A percentile compares a stretch with the other conserved stretches of the same genome.
Conservation (phyloP, 1,139 yeast genomes). For the Pneumocystis wakefieldiae region DNA sequence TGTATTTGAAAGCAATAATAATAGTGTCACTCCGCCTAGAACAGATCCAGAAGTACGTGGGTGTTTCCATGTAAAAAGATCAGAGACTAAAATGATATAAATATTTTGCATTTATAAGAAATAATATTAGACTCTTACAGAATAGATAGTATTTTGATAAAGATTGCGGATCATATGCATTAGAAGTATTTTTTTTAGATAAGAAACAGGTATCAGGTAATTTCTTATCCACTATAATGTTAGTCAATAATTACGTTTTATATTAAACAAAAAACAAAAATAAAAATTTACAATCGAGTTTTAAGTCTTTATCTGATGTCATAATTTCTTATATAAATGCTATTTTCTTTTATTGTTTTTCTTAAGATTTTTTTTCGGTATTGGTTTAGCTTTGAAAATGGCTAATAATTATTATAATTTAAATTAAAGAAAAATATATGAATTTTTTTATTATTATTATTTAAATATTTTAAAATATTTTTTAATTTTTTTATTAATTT, state of each 20-base stretch:
- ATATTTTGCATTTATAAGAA: not conserved
- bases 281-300: not conserved
- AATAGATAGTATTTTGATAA: not conserved
- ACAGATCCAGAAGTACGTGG: conserved; percentile 10
- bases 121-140: not conserved
- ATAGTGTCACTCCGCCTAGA: conserved; percentile 2
- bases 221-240: not conserved
- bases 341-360: not conserved
- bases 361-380: not conserved
- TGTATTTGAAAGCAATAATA: conserved; percentile 6
- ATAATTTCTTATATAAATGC: not conserved
- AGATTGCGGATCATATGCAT: not conserved
- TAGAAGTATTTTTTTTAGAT: not conserved
- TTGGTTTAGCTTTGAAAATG: not conserved
- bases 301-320: not conserved
- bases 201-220: not conserved
- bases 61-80: conserved; percentile 10
- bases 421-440: not conserved
- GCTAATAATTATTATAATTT: not conserved
- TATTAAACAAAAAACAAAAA: not conserved
- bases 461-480: not conserved
- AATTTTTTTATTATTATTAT: not conserved
- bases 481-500: not conserved
- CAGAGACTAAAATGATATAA: conserved; percentile 3
- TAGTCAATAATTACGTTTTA: not conserved